Base-by-base conservation (phyloP, 169 alveolate genomes). In the Cryptosporidium meleagridis region DNA sequence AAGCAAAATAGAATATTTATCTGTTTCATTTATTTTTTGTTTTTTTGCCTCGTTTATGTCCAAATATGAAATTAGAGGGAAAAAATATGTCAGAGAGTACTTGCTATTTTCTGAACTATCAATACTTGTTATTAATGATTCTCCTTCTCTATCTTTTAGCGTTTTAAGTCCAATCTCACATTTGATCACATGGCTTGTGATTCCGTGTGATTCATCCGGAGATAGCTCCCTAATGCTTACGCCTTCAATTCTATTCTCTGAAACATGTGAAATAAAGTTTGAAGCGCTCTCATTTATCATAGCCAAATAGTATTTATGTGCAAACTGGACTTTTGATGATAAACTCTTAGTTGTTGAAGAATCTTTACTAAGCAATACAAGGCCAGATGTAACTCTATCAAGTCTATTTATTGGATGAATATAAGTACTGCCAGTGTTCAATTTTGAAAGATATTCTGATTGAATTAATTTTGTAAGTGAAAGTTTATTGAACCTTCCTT, bases 321-420 rank as follows among this genome's bases (percentile, higher is more conserved):
- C 92, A 39, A 59, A 71, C 45, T 85, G 73, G 31, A 93, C 89
- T 73, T 85, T 92, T 48, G 92, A 70, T 35, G 95, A 92, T 59
- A 94, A 94, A 62, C 85, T 69, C 16, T 91, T 92, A 8, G 97
- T 95, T 14, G 95, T 86, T 75, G 73, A 69, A 44, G 75, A 85
- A 93, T 87, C 92, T 91, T 96, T 96, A 37, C 97, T 96, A 69
- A 96, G 85, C 52, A 96, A 59, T 1, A 97, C 95, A 44, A 96
- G 91, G 16, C 98, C 99, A 35, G 97, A 94, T 12, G 98, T 97
- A 61, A 95, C 95, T 84, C 96, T 94, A 91, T 97, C 98, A 55
- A 97, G 93, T 87, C 99, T 93, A 89, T 96, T 97, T 52, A 96
- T 87, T 35, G 96, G 95, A 91, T 69, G 93, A 70, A 93, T 62